Percentiles rank a stretch among this genome's conserved stretches.
phyloP scores from a whole-genome alignment of 2,329 filamentous ascomycete species.

The Aspergillus brunneoviolaceus region DNA sequence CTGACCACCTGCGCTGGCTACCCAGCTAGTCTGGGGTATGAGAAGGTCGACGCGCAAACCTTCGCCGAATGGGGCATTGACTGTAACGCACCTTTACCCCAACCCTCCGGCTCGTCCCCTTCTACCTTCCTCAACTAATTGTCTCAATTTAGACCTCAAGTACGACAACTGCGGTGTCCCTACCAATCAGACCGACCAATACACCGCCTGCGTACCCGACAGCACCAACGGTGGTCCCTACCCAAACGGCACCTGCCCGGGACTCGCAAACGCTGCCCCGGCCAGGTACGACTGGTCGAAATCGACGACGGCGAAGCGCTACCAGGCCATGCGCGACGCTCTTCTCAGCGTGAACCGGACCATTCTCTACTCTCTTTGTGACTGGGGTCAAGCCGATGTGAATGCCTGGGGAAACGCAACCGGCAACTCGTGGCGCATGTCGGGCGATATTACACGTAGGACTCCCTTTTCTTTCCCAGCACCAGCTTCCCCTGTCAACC shows the following conservation, averaged over 20 bases:
- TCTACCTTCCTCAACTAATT: neutral
- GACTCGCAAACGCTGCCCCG: constrained; percentile 39
- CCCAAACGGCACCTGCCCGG: constrained; percentile 45
- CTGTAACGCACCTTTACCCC: constrained; percentile 30
- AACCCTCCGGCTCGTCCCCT: too few relatives aligned
- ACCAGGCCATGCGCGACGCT: constrained; percentile 53
- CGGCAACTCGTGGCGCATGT: constrained; percentile 49
- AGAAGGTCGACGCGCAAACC: constrained; percentile 57
- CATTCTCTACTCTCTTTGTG: constrained; percentile 55
- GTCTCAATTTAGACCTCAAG: constrained; percentile 48
- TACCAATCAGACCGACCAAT: constrained; percentile 39
- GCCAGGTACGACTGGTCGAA: constrained; percentile 52
- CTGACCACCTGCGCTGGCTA: constrained; percentile 56
- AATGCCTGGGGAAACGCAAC: constrained; percentile 51
- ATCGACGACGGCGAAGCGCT: constrained; percentile 51
- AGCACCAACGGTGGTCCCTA: constrained; percentile 31
- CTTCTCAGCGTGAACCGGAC: constrained; percentile 45
- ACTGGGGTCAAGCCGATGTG: constrained; percentile 55
- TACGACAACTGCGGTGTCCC: constrained; percentile 57
- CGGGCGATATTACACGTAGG: constrained; percentile 33
- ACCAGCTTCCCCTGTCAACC: too few relatives aligned
- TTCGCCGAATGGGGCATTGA: constrained; percentile 61
- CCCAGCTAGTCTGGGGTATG: constrained; percentile 57
- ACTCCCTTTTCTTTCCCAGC: neutral
- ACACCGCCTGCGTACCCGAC: constrained; percentile 44